These are phyloP conservation scores for Cladosporium colombiae DNA, from an alignment of 2,329 filamentous ascomycete species.

Conservation along the genomic window DNA sequence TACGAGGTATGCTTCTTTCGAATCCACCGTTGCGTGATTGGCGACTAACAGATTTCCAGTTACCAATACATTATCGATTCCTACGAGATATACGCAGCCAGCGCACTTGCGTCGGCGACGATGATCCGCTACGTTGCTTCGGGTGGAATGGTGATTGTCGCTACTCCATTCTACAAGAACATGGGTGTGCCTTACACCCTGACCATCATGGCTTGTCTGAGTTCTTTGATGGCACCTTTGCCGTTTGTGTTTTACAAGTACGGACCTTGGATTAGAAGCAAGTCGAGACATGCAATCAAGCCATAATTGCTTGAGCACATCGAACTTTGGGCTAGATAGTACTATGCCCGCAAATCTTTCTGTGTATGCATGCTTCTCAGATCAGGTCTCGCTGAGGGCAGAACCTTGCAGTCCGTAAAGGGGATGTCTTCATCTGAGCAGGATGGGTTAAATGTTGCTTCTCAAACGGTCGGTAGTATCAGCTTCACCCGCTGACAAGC, in stretches of 20 bases:
- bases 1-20: slow-evolving; percentile 44
- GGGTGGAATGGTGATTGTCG: slow-evolving; percentile 44
- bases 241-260: slow-evolving; percentile 49
- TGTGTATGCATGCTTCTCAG: background rate
- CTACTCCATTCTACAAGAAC: slow-evolving; percentile 44
- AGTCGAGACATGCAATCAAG: slow-evolving; percentile 13
- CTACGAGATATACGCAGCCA: slow-evolving; percentile 56
- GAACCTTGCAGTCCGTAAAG: background rate
- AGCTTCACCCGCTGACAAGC: background rate
- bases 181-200: slow-evolving; percentile 40
- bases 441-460: background rate
- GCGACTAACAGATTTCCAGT: slow-evolving; percentile 31
- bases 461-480: background rate
- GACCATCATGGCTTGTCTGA: slow-evolving; percentile 39
- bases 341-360: background rate
- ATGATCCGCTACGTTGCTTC: slow-evolving; percentile 44
- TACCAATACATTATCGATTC: slow-evolving; percentile 62
- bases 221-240: slow-evolving; percentile 39
- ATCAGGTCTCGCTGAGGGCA: background rate
- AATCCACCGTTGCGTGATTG: background rate
- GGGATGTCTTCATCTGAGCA: background rate
- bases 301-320: background rate
- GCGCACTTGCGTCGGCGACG: slow-evolving; percentile 46
- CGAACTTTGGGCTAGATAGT: background rate
- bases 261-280: slow-evolving; percentile 30